Percentiles rank a stretch among this genome's conserved stretches.
These are phyloP conservation scores for Backusella luteola DNA, from an alignment of 192 early-diverging fungal genomes.

Conservation along the genomic window DNA sequence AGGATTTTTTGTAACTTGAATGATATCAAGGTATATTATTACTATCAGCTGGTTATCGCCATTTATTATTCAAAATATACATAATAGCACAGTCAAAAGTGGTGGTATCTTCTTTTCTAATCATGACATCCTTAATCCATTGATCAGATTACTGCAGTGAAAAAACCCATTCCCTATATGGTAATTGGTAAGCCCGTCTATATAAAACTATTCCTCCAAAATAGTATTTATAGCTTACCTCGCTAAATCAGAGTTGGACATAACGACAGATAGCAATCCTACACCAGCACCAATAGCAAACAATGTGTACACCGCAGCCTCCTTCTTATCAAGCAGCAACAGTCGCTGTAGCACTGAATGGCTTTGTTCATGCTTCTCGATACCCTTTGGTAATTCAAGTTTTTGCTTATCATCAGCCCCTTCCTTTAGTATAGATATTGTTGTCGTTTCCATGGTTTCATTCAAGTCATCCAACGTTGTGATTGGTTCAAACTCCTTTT, in stretches of 20 bases:
- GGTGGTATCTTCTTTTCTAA: not conserved
- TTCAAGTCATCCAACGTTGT: not conserved
- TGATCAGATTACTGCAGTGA: not conserved
- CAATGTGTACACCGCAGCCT: not conserved
- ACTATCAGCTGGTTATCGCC: not conserved
- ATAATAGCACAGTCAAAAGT: not conserved
- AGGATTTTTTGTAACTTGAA: too few species aligned
- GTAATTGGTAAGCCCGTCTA: not conserved
- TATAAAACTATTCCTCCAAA: not conserved
- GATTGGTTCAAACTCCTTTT: not conserved
- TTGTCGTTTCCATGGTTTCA: not conserved
- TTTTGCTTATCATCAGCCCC: not conserved
- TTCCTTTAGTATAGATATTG: not conserved
- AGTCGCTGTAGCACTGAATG: not conserved
- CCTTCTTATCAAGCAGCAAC: not conserved
- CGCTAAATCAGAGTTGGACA: constrained; percentile 11
- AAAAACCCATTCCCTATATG: not conserved
- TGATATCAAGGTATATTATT: too few species aligned
- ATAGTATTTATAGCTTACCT: constrained; percentile 2
- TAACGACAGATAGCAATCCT: constrained; percentile 9
- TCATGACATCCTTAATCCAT: not conserved
- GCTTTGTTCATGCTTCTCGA: not conserved
- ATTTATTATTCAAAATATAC: not conserved
- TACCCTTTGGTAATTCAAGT: not conserved
- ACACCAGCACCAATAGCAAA: constrained; percentile 17